Evolutionary conservation across 176 grass and related monocot genomes (phyloP).

Genomic region (Musa troglodytarum): DNA sequence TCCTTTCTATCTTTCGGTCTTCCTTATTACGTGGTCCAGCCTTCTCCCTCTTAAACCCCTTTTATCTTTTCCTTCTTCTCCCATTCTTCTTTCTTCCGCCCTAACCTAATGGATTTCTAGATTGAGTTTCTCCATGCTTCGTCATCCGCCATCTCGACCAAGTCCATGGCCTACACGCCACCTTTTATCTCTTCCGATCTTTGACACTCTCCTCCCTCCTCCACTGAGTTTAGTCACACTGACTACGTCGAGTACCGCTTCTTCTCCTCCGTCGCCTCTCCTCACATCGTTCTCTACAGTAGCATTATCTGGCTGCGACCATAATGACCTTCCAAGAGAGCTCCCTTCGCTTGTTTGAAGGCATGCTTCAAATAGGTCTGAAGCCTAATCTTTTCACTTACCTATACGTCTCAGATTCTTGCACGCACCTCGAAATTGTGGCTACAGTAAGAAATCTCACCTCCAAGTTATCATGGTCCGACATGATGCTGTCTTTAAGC

Average conservation of each 20-base stretch:
- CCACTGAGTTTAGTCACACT: constrained; percentile 29
- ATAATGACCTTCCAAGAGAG: constrained; percentile 20
- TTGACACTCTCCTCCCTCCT: constrained; percentile 27
- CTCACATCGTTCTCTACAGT: constrained; percentile 30
- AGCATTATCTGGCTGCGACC: constrained; percentile 28
- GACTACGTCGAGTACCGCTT: constrained; percentile 33
- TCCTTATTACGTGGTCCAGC: no score
- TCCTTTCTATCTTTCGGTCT: no score
- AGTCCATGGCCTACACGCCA: constrained; percentile 12
- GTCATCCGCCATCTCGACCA: constrained; percentile 11
- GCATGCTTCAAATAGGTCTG: constrained; percentile 28
- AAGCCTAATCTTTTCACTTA: constrained; percentile 36
- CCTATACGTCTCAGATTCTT: constrained; percentile 28
- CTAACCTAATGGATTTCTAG: no score
- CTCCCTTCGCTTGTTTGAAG: constrained; percentile 29
- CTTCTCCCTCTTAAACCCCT: no score
- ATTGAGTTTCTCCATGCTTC: no score
- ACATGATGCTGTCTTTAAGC: constrained; percentile 20
- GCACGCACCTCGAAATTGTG: constrained; percentile 15
- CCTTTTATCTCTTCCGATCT: not conserved
- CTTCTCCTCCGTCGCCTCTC: not conserved
- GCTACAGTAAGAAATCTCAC: constrained; percentile 17
- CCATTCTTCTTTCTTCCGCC: no score
- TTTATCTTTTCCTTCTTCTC: no score
- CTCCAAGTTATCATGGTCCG: constrained; percentile 27